Conservation (phyloP, 495 filamentous ascomycete species). For the Polyplosphaeria fusca region DNA sequence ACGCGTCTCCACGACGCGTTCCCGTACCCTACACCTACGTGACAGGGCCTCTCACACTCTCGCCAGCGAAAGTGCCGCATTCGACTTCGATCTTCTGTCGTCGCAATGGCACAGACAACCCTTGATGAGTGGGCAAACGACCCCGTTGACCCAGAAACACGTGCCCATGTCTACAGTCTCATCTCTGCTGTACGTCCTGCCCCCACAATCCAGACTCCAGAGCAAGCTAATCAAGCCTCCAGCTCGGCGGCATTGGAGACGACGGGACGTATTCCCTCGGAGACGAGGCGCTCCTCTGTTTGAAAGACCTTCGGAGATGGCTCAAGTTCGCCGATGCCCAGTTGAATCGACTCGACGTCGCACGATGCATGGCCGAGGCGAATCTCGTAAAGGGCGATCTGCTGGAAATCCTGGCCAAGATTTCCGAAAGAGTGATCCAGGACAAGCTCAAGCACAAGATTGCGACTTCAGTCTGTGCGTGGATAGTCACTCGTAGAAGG, state of each 20-base stretch:
- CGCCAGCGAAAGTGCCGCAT: conserved; percentile 32
- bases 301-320: conserved; percentile 93
- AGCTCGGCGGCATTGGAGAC: conserved; percentile 87
- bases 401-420: conserved; percentile 73
- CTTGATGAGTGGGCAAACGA: conserved; percentile 39
- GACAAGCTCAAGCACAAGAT: conserved; percentile 73
- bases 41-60: background rate
- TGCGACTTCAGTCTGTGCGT: conserved; percentile 71
- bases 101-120: conserved; percentile 46
- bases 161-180: conserved; percentile 85
- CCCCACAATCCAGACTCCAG: background rate
- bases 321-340: conserved; percentile 92
- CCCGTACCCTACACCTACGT: background rate
- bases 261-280: conserved; percentile 83
- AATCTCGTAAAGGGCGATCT: conserved; percentile 90
- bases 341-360: conserved; percentile 90
- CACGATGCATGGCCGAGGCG: conserved; percentile 84
- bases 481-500: background rate
- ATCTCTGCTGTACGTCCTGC: conserved; percentile 76
- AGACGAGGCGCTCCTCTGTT: conserved; percentile 85
- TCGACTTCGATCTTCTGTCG: no score
- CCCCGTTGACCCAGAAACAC: conserved; percentile 76
- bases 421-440: conserved; percentile 39
- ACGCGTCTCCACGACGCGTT: conserved; percentile 27
- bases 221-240: conserved; percentile 14